Evolutionary conservation across 345 rosid species (phyloP).

Genomic region (Acer negundo): DNA sequence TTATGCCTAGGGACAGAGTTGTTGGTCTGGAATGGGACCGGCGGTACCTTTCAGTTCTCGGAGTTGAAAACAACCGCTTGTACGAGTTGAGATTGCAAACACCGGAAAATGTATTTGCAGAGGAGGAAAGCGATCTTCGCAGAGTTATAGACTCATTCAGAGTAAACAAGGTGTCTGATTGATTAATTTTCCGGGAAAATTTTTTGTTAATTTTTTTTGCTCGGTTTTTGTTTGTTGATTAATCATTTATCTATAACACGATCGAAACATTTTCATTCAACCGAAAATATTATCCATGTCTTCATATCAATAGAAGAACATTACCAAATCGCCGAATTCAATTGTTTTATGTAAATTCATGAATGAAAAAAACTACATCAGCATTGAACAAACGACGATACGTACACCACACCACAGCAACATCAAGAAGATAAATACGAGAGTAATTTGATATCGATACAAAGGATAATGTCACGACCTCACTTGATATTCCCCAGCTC

Average conservation of each 20-base stretch:
- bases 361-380: background rate
- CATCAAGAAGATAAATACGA: background rate
- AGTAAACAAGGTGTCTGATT: constrained; percentile 62
- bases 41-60: constrained; percentile 82
- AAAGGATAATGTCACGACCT: constrained; percentile 49
- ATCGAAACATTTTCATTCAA: background rate
- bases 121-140: constrained; percentile 85
- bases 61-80: constrained; percentile 77
- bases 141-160: constrained; percentile 88
- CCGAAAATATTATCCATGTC: background rate
- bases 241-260: background rate
- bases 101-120: constrained; percentile 79
- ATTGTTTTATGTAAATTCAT: background rate
- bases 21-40: constrained; percentile 88
- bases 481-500: constrained; percentile 81
- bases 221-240: background rate
- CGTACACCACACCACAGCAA: background rate
- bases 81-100: constrained; percentile 88
- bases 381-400: background rate
- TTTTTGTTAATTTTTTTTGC: background rate
- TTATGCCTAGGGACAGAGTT: constrained; percentile 87
- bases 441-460: constrained; percentile 1
- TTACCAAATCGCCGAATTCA: background rate
- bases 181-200: constrained; percentile 11
- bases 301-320: background rate